Base-by-base conservation (phyloP, 2,329 filamentous ascomycete species). In the Fusarium lyarnte region DNA sequence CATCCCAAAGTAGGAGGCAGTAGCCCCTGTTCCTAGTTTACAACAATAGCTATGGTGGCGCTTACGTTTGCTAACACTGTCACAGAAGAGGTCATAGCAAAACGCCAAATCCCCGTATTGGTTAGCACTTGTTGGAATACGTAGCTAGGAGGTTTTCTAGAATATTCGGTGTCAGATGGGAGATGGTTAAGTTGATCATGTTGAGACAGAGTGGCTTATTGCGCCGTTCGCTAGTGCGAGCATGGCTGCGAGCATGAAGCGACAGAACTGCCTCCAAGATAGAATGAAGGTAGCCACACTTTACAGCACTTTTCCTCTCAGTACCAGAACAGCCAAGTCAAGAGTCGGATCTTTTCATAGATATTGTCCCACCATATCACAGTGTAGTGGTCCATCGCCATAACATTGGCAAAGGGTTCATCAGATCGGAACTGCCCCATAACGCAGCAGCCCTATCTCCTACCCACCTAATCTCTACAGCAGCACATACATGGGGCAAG, bases 261-360 rank as follows among this genome's bases (percentile, higher is more conserved):
- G 33, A 25, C 17, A 27, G 33, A 39, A 38, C 19, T 52, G 23
- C 10, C 19, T 6, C 12, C 5, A 17, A 21, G 33, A 9, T 33
- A 23, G n/a, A 19, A 23, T 33, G 12, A 8, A 31, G 11, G 38
- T 7, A n/a, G 21, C 38, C 7, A n/a, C 10, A n/a, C 5, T n/a
- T 10, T 41, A 41, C 11, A 41, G 8, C 12, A 1, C 5, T 13
- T 8, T 2, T 23, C 1, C 11, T 51, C 11, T 19, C 19, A 27
- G n/a, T 11, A 2, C 7, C 9, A 21, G 0, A n/a, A 6, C 5
- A 16, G 4, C 5, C 6, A 16, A 16, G 12, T 8, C 2, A 2
- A 11, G 12, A 8, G 14, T 1, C 2, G 12, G 13, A 4, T 12
- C 7, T 27, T 5, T 7, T 16, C 2, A 8, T 21, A 16, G 3